Evolutionary conservation across 352 stramenopile genomes (phyloP).

Genomic region (Phytophthora cactorum): DNA sequence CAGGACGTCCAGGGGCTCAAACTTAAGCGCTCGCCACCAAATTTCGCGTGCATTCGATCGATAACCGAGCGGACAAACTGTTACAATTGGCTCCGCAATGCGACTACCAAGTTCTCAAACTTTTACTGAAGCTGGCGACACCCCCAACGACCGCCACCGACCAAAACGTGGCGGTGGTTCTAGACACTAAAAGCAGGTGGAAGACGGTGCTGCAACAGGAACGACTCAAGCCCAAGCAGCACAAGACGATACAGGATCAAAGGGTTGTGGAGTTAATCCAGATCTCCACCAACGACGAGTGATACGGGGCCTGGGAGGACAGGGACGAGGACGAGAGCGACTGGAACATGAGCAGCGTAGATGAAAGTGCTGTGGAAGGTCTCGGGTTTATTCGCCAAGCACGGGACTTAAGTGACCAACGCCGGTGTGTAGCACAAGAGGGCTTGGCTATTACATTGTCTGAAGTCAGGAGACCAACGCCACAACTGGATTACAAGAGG

Average conservation of each 20-base stretch:
- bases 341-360: slow-evolving; percentile 26
- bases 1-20: slow-evolving; percentile 52
- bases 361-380: slow-evolving; percentile 6
- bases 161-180: slow-evolving; percentile 39
- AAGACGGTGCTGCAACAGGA: slow-evolving; percentile 27
- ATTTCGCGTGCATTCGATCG: slow-evolving; percentile 61
- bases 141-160: slow-evolving; percentile 51
- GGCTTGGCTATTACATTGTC: slow-evolving; percentile 54
- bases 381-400: slow-evolving; percentile 29
- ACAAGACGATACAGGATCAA: slow-evolving; percentile 38
- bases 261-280: slow-evolving; percentile 61
- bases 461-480: slow-evolving; percentile 29
- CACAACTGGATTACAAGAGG: slow-evolving; percentile 12
- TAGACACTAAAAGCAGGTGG: slow-evolving; percentile 19
- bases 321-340: slow-evolving; percentile 52
- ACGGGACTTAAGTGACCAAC: slow-evolving; percentile 17
- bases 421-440: slow-evolving; percentile 48
- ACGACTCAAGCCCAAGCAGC: slow-evolving; percentile 18
- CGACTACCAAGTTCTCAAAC: slow-evolving; percentile 59
- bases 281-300: slow-evolving; percentile 72
- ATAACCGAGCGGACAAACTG: slow-evolving; percentile 46
- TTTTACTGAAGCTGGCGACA: slow-evolving; percentile 65
- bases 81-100: slow-evolving; percentile 37
- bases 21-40: slow-evolving; percentile 50
- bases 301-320: slow-evolving; percentile 63